Evolutionary conservation across 2,329 filamentous ascomycete species (phyloP), one percentile per base, ranked within the genome.

Genomic region (Aspergillus pseudonomiae): DNA sequence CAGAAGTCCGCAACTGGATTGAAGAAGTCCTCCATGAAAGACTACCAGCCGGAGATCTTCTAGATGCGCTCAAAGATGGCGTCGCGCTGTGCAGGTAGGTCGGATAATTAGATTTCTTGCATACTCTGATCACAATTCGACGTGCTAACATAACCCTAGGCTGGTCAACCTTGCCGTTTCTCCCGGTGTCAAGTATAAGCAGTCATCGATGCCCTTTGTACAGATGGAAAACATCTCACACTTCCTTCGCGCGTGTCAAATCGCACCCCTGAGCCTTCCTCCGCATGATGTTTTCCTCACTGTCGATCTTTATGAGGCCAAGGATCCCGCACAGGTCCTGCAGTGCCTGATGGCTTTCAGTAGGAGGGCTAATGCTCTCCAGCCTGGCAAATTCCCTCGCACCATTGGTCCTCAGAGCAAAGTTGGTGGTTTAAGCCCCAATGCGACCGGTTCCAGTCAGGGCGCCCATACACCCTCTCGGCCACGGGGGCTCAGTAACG

Each of bases 161-260:
- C 88, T 98, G 59, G 87, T 92, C 73, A 98, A 97, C 75, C 84
- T 94, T 62, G 79, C 91, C 43, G 91, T 92, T 30, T 87, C 89
- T 19, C 91, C 92, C 0, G 90, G 90, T 36, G 87, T 97, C 80
- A 93, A 90, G 77, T 98, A 91, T 86, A 98, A 98, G 81, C 85
- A 90, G 75, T 97, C 94, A 1, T 81, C 88, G 46, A 98, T 98
- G 94, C 95, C 95, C 0, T 99, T 99, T 76, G 94, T 98, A 46
- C 95, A 99, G 79, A 98, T 98, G 94, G 95, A 99, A 79, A 99
- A 99, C 77, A 97, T 99, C 74, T 96, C 94, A 5, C 92, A 96
- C 75, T 99, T 97, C 80, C 88, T 99, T 60, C 89, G 88, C 73
- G 93, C 93, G 64, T 96, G 94, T 82, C 92, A 97, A 79, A 83